These are phyloP conservation scores for Populus davidiana DNA, from an alignment of 345 rosid species.

Conservation along the genomic window DNA sequence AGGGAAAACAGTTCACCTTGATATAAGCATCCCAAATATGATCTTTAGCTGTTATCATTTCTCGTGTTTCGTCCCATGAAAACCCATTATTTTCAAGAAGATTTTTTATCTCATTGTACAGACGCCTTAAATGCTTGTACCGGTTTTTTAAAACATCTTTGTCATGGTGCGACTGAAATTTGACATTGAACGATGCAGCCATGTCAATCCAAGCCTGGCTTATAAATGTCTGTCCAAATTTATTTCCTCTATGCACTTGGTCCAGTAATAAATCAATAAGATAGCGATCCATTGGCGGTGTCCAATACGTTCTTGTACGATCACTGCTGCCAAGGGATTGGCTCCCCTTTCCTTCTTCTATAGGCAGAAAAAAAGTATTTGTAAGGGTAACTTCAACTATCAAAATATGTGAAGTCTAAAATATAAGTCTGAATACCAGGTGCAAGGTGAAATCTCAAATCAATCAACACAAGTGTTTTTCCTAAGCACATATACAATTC, in stretches of 20 bases:
- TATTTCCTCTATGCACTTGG: slow-evolving; percentile 73
- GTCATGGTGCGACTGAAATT: slow-evolving; percentile 56
- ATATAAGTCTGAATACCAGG: not conserved
- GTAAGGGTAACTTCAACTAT: slow-evolving; percentile 7
- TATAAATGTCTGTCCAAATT: slow-evolving; percentile 76
- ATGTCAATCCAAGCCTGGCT: slow-evolving; percentile 74
- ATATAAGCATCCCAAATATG: slow-evolving; percentile 61
- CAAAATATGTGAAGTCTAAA: slow-evolving; percentile 1
- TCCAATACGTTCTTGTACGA: slow-evolving; percentile 83
- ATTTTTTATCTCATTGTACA: slow-evolving; percentile 59
- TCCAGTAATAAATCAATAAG: slow-evolving; percentile 71
- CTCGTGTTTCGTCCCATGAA: slow-evolving; percentile 71
- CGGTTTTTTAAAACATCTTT: slow-evolving; percentile 83
- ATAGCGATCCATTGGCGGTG: slow-evolving; percentile 83
- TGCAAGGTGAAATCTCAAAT: slow-evolving; percentile 6
- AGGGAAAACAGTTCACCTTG: slow-evolving; percentile 42
- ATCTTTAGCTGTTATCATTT: slow-evolving; percentile 81
- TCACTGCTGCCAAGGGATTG: slow-evolving; percentile 35
- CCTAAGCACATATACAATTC: not conserved
- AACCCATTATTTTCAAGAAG: slow-evolving; percentile 68
- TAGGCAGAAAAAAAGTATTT: slow-evolving; percentile 12
- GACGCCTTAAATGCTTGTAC: slow-evolving; percentile 77
- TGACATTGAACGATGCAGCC: slow-evolving; percentile 55
- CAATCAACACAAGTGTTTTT: not conserved
- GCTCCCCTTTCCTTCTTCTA: slow-evolving; percentile 46